Base-by-base conservation (phyloP, 163 green algal genomes). In the Scenedesmus sp. region DNA sequence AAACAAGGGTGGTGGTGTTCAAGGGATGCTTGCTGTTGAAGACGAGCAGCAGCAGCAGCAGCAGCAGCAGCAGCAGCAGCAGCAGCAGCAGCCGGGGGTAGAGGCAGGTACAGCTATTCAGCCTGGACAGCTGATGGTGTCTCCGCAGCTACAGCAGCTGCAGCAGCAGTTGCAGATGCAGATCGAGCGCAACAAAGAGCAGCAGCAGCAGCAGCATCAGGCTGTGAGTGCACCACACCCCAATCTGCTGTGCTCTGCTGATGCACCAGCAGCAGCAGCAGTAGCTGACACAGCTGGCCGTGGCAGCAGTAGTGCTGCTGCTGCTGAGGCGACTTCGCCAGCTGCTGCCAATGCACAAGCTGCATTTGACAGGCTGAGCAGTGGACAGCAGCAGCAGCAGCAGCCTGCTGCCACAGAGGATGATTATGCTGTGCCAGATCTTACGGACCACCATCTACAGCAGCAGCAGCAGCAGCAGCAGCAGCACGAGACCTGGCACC, bases 171-270 rank as follows among this genome's bases (percentile, higher is more conserved):
- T 74, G 52, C 82, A 70, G 82, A 15, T 87, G 82, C 23, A 70
- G 7, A 66, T 87, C 56, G 52, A 87, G 57, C 56, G 56, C 4
- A 87, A 87, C 56, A 87, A 70, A 73, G 56, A 52, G n/a, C 82
- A n/a, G 82, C 82, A 87, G 82, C 82, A 87, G 82, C 57, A 87
- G 82, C 54, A 74, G 82, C 56, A 88, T 12, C 82, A 88, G 59
- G 54, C 12, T 54, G 0, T 34, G 18, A 59, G 16, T 26, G 34
- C 81, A 12, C 10, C 77, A 60, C 77, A 85, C 46, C 77, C 13
- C 77, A 85, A 59, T 60, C 2, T 85, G n/a, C 15, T 66, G 2
- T 3, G 52, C 52, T 20, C 7, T 87, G 18, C 56, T 87, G 20
- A 10, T 16, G 82, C 55, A 87, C 74, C 74, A 82, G n/a, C 74